These are phyloP conservation scores for Triticum monococcum DNA, from an alignment of 176 grass and related monocot genomes.

Conservation along the genomic window DNA sequence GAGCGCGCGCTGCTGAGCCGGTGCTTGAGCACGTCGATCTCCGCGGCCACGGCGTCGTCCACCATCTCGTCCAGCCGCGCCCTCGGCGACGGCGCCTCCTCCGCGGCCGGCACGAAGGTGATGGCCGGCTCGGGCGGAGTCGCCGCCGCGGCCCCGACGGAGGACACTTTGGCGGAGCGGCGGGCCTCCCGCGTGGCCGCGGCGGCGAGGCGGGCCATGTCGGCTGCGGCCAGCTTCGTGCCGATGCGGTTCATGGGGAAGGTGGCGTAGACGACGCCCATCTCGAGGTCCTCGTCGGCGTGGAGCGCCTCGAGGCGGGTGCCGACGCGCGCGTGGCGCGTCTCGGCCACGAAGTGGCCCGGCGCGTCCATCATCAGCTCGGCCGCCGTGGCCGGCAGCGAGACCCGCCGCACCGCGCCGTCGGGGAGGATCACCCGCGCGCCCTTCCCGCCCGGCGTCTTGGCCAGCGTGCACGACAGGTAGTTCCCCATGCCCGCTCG, in stretches of 20 bases:
- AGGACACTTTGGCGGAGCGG: conserved; percentile 41
- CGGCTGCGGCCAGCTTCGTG: conserved; percentile 33
- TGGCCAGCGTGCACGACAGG: conserved; percentile 62
- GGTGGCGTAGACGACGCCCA: conserved; percentile 52
- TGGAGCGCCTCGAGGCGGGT: conserved; percentile 54
- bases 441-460: background rate
- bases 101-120: background rate
- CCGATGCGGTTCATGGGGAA: conserved; percentile 78
- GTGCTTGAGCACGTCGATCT: conserved; percentile 63
- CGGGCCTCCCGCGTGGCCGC: conserved; percentile 47
- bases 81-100: conserved; percentile 2
- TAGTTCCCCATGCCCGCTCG: conserved; percentile 69
- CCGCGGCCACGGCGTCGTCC: conserved; percentile 34
- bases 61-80: conserved; percentile 47
- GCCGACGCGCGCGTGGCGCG: conserved; percentile 41
- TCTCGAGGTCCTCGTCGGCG: conserved; percentile 82
- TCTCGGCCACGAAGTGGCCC: conserved; percentile 71
- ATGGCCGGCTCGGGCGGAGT: background rate
- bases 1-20: conserved; percentile 58
- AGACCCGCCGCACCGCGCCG: conserved; percentile 35
- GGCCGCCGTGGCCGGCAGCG: conserved; percentile 53
- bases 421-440: conserved; percentile 69
- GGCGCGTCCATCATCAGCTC: conserved; percentile 86
- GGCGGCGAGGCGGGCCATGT: conserved; percentile 53
- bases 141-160: background rate